Evolutionary conservation across 192 early-diverging fungal species (phyloP), one percentile per base, ranked within the genome.

Genomic region (Rhizophagus clarus): DNA sequence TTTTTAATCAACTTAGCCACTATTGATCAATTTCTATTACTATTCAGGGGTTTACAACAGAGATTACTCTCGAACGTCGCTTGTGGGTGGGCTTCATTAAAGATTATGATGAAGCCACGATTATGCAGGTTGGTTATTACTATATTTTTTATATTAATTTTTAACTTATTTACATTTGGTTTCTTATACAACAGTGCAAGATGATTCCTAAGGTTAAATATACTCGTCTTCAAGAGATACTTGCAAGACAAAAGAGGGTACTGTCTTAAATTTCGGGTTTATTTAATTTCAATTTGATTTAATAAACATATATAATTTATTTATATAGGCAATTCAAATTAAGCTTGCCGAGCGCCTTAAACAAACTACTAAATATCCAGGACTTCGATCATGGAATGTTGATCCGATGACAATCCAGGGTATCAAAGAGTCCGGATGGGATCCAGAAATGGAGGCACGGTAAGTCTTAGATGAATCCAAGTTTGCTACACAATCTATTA

Each of bases 11-110:
- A n/a, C 42, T 40, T 4, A 31, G 28, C 15, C 26, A 68, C 32
- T 12, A 12, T 45, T 45, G 11, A 45, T 12, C 42, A 12, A 68
- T 5, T 6, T 68, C 7, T 29, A 20, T 68, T 68, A 6, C n/a
- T 1, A 34, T 32, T 70, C 32, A 70, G 68, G 98, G 97, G 15
- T 99, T 99, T 81, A 98, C 96, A 22, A 96, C 95, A 20, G 98
- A 99, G 17, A 97, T 99, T 61, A 95, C 96, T 24, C 84, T 99
- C 71, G 97, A 99, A 74, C 93, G 93, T 75, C 85, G 88, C 32
- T 85, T 95, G 64, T 99, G 98, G 98, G 92, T 99, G 81, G 96
- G 97, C 0, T 99, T 98, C 82, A 99, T 99, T 83, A 99, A 99
- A 82, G 98, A 99, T 86, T 99, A 99, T 82, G 97, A 98, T 81